Base-by-base conservation (phyloP, 1,139 yeast genomes). In the Suhomyces coccinellae region DNA sequence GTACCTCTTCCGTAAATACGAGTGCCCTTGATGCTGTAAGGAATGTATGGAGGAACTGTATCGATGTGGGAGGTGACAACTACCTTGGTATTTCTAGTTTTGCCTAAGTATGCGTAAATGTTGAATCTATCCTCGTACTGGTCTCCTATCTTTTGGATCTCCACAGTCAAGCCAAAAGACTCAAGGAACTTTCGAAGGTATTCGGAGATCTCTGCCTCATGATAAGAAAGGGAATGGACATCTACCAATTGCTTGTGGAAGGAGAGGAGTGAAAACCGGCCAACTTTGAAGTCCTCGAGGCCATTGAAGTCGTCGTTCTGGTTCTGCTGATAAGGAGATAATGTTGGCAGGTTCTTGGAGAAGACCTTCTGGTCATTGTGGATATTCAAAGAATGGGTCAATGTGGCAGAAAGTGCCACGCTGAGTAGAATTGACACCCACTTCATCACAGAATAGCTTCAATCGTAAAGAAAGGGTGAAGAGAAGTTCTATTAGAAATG, bases 31-130 rank as follows among this genome's bases (percentile, higher is more conserved):
- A 73, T 60, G 5, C 58, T 57, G 61, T 83, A 84, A 1, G 79
- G 77, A 43, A 83, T 62, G 53, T 58, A 83, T 0, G 89, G 89
- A 12, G 89, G 89, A 6, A 84, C 90, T 0, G 89, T 84, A 54
- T 84, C 90, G 33, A 83, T 78, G 54, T 84, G 90, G 11, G 87
- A 78, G 2, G 88, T 82, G 28, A 84, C 56, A 41, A 83, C 58
- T 12, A 80, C 75, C 45, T 64, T 69, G 15, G 85, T 76, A 52
- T 78, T 64, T 47, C 81, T 69, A 2, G 54, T 51, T 2, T 53
- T 41, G 1, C 83, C 83, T 16, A 63, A 52, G 56, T 82, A 83
- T 5, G 87, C 87, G 56, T 79, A 84, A 24, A 84, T 65, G 53
- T 83, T 83, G 54, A 66, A 66, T 40, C 85, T 67, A 6, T 60